These are phyloP conservation scores for Colletotrichum limetticola DNA, from an alignment of 2,329 filamentous ascomycete genomes.

Conservation along the genomic window DNA sequence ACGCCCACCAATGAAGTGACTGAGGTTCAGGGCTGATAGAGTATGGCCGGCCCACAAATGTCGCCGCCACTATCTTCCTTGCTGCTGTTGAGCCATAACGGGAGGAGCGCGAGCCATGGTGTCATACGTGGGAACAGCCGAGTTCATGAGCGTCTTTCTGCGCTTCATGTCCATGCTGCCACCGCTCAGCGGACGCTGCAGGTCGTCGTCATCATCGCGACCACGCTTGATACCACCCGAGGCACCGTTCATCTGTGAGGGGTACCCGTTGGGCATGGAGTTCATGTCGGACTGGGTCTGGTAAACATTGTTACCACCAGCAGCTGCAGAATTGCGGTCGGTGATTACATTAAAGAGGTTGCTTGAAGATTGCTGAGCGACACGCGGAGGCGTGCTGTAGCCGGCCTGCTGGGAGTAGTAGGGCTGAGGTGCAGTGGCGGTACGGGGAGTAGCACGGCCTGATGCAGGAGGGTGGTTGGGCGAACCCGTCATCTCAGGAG, in stretches of 20 bases:
- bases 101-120: conserved; percentile 59
- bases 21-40: background rate
- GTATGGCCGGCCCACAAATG: background rate
- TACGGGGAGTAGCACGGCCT: conserved; percentile 87
- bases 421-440: conserved; percentile 74
- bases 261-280: conserved; percentile 71
- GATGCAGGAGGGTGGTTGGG: conserved; percentile 83
- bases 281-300: conserved; percentile 71
- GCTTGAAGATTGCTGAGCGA: conserved; percentile 73
- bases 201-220: conserved; percentile 69
- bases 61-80: conserved; percentile 48
- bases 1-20: conserved; percentile 31
- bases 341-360: conserved; percentile 92
- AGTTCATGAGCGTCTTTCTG: conserved; percentile 79
- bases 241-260: conserved; percentile 75
- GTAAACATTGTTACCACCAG: conserved; percentile 75
- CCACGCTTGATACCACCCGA: conserved; percentile 55
- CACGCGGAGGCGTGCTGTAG: conserved; percentile 84
- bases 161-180: conserved; percentile 76
- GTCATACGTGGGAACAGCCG: conserved; percentile 63
- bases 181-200: conserved; percentile 70
- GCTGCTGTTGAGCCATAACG: conserved; percentile 51
- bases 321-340: conserved; percentile 74
- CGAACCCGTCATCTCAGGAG: conserved; percentile 85
- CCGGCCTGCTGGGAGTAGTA: conserved; percentile 77